Conservation (phyloP, 306 rosid genomes). For the Prunus mume region DNA sequence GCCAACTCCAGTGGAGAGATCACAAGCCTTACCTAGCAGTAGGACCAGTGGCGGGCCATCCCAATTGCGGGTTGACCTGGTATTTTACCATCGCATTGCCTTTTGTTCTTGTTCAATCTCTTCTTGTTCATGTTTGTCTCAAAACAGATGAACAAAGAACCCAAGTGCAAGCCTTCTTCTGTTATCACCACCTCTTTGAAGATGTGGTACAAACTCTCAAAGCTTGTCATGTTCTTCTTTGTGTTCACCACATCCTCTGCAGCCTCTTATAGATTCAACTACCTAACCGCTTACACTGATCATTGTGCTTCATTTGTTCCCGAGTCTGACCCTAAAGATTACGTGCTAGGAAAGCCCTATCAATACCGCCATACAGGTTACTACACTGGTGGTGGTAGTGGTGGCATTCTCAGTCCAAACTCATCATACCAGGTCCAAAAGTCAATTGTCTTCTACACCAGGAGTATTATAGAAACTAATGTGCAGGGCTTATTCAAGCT, state of each 20-base stretch:
- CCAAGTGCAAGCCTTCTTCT: not conserved
- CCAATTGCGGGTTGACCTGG: not conserved
- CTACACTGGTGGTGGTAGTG: slow-evolving; percentile 33
- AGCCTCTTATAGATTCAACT: slow-evolving; percentile 13
- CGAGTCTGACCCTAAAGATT: not conserved
- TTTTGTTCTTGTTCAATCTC: no score
- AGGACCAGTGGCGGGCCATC: no score
- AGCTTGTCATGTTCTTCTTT: slow-evolving; percentile 8
- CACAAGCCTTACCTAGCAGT: not conserved
- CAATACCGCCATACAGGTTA: slow-evolving; percentile 24
- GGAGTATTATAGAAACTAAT: slow-evolving; percentile 12
- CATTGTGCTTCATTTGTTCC: slow-evolving; percentile 47
- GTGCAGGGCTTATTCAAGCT: slow-evolving; percentile 31
- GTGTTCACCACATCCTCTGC: slow-evolving; percentile 11
- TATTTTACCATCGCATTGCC: not conserved
- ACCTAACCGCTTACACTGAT: slow-evolving; percentile 26
- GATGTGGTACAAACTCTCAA: not conserved
- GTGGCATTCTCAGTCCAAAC: not conserved
- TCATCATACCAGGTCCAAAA: not conserved
- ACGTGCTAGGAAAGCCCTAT: not conserved
- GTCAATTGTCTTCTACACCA: slow-evolving; percentile 1
- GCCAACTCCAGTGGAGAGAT: not conserved
- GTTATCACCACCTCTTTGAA: not conserved
- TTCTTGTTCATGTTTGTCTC: not conserved
- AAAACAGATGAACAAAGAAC: not conserved